A percentile compares a stretch with the other conserved stretches of the same genome.
phyloP scores from a whole-genome alignment of 805 yeast species.

The Wickerhamomyces bovis region DNA sequence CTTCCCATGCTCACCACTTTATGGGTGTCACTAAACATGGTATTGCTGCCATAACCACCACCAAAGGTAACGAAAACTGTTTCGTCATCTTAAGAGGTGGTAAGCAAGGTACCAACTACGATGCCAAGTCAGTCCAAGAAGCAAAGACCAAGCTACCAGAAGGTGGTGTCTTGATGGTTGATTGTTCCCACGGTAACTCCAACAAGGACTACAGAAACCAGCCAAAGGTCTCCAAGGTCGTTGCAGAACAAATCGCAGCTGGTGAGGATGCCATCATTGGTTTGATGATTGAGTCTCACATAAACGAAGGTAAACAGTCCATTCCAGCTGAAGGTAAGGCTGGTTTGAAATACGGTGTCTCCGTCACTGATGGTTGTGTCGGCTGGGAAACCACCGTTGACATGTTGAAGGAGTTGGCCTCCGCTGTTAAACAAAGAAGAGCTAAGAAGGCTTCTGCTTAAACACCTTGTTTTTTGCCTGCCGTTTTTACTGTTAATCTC shows the following conservation, averaged over 20 bases:
- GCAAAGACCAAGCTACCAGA: slow-evolving; percentile 61
- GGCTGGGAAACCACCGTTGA: slow-evolving; percentile 82
- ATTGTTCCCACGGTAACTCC: slow-evolving; percentile 97
- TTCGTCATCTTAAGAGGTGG: slow-evolving; percentile 96
- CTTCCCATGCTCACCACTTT: slow-evolving; percentile 89
- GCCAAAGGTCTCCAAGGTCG: slow-evolving; percentile 81
- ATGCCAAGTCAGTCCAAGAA: slow-evolving; percentile 64
- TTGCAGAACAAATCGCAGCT: slow-evolving; percentile 71
- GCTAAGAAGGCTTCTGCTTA: slow-evolving; percentile 21
- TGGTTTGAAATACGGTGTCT: slow-evolving; percentile 84
- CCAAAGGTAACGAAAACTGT: slow-evolving; percentile 92
- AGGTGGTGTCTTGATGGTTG: slow-evolving; percentile 71
- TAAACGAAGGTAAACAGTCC: slow-evolving; percentile 90
- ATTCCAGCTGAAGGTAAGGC: slow-evolving; percentile 74
- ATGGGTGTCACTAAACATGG: slow-evolving; percentile 98
- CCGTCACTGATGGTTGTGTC: slow-evolving; percentile 96
- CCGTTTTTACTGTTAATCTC: background rate
- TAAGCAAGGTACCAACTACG: slow-evolving; percentile 89
- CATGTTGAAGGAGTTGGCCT: slow-evolving; percentile 74
- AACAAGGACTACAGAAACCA: slow-evolving; percentile 91
- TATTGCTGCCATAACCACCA: slow-evolving; percentile 91
- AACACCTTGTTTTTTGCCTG: background rate
- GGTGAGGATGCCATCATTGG: slow-evolving; percentile 86
- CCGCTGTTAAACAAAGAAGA: slow-evolving; percentile 82
- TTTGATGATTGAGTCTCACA: slow-evolving; percentile 91